A percentile compares a stretch with the other conserved stretches of the same genome.
These are phyloP conservation scores for Alternaria sp. DNA, from an alignment of 2,329 filamentous ascomycete species.

Conservation along the genomic window DNA sequence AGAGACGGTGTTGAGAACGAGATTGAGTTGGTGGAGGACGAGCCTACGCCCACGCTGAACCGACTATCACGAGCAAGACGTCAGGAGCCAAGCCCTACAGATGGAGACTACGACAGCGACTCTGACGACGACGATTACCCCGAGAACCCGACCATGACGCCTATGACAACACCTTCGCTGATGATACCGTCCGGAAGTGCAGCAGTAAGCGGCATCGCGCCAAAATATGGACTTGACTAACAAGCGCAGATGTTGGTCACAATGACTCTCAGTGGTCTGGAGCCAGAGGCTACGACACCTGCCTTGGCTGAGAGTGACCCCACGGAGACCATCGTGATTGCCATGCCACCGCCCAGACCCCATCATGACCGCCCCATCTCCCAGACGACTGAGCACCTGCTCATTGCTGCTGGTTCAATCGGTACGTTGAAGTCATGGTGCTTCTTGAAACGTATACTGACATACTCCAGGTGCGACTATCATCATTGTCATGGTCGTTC, in stretches of 20 bases:
- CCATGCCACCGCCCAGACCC: conserved; percentile 21
- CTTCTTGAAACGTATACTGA: conserved; percentile 16
- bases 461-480: conserved; percentile 44
- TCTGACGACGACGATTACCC: conserved; percentile 20
- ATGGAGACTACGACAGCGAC: conserved; percentile 19
- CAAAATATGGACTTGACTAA: conserved; percentile 18
- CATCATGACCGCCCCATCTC: conserved; percentile 35
- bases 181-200: conserved; percentile 15
- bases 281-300: conserved; percentile 18
- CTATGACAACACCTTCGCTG: conserved; percentile 1
- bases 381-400: conserved; percentile 46
- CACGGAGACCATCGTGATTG: conserved; percentile 33
- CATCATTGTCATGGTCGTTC: conserved; percentile 45
- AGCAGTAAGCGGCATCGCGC: conserved; percentile 24
- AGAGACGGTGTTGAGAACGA: conserved; percentile 23
- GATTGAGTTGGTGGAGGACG: conserved; percentile 14
- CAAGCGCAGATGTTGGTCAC: conserved; percentile 29
- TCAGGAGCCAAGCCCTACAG: conserved; percentile 14
- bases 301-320: conserved; percentile 32
- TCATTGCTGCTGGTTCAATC: conserved; percentile 51
- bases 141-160: neutral
- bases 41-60: conserved; percentile 28
- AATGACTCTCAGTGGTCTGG: conserved; percentile 21
- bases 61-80: conserved; percentile 19
- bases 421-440: conserved; percentile 22